Evolutionary conservation across 2,329 filamentous ascomycete species (phyloP).

Genomic region (Whalleya microplaca): DNA sequence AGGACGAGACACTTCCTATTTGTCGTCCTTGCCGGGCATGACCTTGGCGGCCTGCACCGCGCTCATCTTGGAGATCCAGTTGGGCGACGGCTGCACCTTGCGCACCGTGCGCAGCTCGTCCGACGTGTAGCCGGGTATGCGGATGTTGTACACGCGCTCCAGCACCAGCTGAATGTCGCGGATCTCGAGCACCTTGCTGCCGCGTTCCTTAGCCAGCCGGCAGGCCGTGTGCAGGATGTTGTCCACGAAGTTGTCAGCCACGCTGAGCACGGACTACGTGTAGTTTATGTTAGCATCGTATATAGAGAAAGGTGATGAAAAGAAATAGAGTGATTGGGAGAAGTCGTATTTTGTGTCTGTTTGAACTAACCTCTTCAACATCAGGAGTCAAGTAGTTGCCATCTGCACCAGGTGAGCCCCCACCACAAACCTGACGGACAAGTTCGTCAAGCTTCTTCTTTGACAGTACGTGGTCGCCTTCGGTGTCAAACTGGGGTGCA

Average conservation of each 20-base stretch:
- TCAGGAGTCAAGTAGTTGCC: slow-evolving; percentile 84
- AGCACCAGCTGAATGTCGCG: slow-evolving; percentile 83
- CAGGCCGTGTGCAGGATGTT: slow-evolving; percentile 86
- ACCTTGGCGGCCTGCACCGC: slow-evolving; percentile 94
- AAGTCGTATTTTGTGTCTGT: not conserved
- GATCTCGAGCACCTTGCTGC: slow-evolving; percentile 87
- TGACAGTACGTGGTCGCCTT: slow-evolving; percentile 90
- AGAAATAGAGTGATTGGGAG: slow-evolving; percentile 10
- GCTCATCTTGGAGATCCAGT: slow-evolving; percentile 97
- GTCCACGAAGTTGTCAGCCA: slow-evolving; percentile 95
- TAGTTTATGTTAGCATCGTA: slow-evolving; percentile 4
- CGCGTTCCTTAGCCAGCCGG: slow-evolving; percentile 89
- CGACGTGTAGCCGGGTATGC: slow-evolving; percentile 90
- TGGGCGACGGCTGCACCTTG: slow-evolving; percentile 85
- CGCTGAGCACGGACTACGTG: slow-evolving; percentile 75
- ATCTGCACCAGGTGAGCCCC: slow-evolving; percentile 71
- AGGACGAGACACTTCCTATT: slow-evolving; percentile 35
- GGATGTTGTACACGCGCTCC: slow-evolving; percentile 85
- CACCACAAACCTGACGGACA: slow-evolving; percentile 89
- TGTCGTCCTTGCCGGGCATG: slow-evolving; percentile 63
- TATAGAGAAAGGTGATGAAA: slow-evolving; percentile 3
- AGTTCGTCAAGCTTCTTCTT: slow-evolving; percentile 98
- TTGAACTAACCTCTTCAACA: slow-evolving; percentile 80
- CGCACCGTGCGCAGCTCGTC: slow-evolving; percentile 94
- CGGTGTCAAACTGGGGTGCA: slow-evolving; percentile 84